phyloP scores from a whole-genome alignment of 2,329 filamentous ascomycete genomes.

The Penicillium brasilianum region DNA sequence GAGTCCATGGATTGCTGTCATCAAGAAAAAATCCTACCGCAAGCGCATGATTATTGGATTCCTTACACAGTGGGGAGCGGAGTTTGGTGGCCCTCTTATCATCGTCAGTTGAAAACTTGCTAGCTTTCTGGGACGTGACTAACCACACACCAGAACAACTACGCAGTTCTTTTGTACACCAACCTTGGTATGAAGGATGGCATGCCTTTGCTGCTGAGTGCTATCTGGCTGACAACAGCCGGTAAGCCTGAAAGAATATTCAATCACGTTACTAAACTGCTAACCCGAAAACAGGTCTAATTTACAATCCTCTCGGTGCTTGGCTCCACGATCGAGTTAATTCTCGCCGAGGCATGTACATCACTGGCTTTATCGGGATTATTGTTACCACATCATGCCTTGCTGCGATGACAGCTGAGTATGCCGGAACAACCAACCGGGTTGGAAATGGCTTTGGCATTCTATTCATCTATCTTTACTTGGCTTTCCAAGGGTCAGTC shows the following conservation, averaged over 20 bases:
- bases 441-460: conserved; percentile 50
- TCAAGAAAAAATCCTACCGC: conserved; percentile 55
- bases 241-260: conserved; percentile 32
- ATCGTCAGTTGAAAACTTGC: conserved; percentile 48
- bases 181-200: conserved; percentile 50
- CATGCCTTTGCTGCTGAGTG: conserved; percentile 52
- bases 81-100: conserved; percentile 59
- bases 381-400: conserved; percentile 49
- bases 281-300: conserved; percentile 42
- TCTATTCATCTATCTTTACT: conserved; percentile 52
- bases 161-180: conserved; percentile 52
- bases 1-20: conserved; percentile 53
- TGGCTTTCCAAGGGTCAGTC: conserved; percentile 55
- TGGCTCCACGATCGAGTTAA: conserved; percentile 46
- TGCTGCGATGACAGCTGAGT: conserved; percentile 46
- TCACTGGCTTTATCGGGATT: conserved; percentile 50
- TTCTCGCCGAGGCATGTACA: conserved; percentile 49
- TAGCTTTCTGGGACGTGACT: background rate
- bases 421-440: conserved; percentile 45
- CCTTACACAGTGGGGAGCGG: conserved; percentile 59
- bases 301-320: conserved; percentile 44
- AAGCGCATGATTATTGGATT: conserved; percentile 60
- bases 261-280: conserved; percentile 3
- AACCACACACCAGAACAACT: conserved; percentile 48
- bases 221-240: conserved; percentile 54